These are phyloP conservation scores for Yarrowia alimentaria DNA, from an alignment of 805 yeast species.

Conservation along the genomic window DNA sequence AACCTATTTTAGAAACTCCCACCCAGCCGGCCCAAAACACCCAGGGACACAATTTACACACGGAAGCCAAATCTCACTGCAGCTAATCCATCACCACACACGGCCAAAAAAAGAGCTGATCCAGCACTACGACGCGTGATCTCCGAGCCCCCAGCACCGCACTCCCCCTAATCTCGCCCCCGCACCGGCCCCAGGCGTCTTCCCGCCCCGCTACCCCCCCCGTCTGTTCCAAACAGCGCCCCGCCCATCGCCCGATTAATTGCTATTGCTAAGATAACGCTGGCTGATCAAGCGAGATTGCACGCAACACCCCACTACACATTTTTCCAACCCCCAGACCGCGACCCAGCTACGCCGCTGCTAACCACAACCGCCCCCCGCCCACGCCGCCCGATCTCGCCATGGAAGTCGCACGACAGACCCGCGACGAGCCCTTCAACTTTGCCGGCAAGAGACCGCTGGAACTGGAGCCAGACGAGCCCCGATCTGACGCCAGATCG, in stretches of 20 bases:
- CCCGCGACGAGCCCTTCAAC: conserved; percentile 8
- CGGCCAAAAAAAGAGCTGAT: background rate
- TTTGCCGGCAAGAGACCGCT: conserved; percentile 13
- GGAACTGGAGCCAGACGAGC: conserved; percentile 13
- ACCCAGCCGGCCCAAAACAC: conserved; percentile 15
- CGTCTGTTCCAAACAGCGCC: no score
- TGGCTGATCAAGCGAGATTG: no score
- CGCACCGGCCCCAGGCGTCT: no score
- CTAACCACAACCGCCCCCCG: no score
- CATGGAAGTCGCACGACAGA: conserved; percentile 22
- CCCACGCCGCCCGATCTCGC: no score
- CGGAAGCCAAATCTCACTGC: conserved; percentile 24
- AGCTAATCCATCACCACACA: conserved; percentile 12
- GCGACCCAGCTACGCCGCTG: no score
- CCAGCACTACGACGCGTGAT: background rate
- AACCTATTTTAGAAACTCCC: no score
- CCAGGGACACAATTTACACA: conserved; percentile 26
- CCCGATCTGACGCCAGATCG: conserved; percentile 5
- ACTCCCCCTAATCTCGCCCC: background rate
- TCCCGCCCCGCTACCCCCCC: no score
- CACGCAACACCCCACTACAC: no score
- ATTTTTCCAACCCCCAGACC: no score
- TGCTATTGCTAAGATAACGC: no score
- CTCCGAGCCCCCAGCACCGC: background rate
- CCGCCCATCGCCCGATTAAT: no score